phyloP scores from a whole-genome alignment of 176 grass and related monocot species.

The Oryza nivara region DNA sequence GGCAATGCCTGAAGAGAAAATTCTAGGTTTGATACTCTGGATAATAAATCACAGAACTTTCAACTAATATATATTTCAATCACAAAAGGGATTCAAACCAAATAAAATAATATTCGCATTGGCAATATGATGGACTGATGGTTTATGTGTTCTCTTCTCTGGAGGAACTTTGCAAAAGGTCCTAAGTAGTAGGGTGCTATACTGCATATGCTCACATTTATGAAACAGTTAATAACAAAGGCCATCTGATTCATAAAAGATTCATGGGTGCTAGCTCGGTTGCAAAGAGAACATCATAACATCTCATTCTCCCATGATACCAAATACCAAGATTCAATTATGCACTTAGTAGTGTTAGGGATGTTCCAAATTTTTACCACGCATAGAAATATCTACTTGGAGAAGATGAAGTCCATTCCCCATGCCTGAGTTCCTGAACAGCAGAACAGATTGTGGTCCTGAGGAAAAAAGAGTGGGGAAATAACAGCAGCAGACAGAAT shows the following conservation, averaged over 20 bases:
- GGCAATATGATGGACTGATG: not conserved
- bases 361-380: conserved; percentile 51
- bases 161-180: not conserved
- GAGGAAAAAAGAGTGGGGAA: conserved; percentile 31
- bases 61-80: conserved; percentile 9
- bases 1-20: conserved; percentile 60
- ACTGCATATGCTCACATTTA: not conserved
- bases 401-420: conserved; percentile 78
- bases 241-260: conserved; percentile 10
- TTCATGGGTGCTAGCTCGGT: not conserved
- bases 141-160: not conserved
- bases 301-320: not conserved
- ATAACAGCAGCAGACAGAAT: conserved; percentile 25
- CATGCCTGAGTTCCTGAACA: conserved; percentile 78
- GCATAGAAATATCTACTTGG: conserved; percentile 94
- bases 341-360: conserved; percentile 2
- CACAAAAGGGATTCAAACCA: not conserved
- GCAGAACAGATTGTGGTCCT: conserved; percentile 17
- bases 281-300: not conserved
- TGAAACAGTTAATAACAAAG: conserved; percentile 7
- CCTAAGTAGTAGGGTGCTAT: not conserved
- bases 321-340: conserved; percentile 6
- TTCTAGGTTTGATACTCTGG: not conserved
- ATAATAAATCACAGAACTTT: conserved; percentile 16
- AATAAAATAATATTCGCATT: not conserved